phyloP scores from a whole-genome alignment of 495 filamentous ascomycete genomes.

The Monascus purpureus region DNA sequence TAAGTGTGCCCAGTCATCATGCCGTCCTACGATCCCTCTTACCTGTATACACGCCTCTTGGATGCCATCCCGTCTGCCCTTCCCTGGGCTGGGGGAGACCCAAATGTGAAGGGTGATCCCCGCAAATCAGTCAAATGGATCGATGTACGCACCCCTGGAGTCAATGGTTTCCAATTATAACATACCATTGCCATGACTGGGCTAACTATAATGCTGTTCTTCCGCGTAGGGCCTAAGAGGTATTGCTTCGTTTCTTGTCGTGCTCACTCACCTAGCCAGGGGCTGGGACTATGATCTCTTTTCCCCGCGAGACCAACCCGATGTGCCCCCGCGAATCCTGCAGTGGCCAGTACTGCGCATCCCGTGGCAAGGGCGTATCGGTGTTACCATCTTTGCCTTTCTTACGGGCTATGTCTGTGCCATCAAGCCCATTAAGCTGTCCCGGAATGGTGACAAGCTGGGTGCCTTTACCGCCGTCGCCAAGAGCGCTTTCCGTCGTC shows the following conservation, averaged over 20 bases:
- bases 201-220: neutral
- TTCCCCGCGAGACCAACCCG: constrained; percentile 33
- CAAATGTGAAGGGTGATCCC: constrained; percentile 21
- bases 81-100: constrained; percentile 19
- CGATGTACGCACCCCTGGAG: constrained; percentile 32
- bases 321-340: constrained; percentile 33
- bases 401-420: constrained; percentile 57
- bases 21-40: constrained; percentile 12
- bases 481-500: constrained; percentile 49
- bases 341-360: constrained; percentile 49
- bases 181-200: too few species aligned
- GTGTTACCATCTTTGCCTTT: constrained; percentile 53
- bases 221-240: constrained; percentile 46
- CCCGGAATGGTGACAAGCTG: constrained; percentile 38
- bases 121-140: constrained; percentile 55
- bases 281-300: constrained; percentile 46
- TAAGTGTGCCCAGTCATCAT: constrained; percentile 7
- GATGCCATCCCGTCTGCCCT: constrained; percentile 10
- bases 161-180: too few species aligned
- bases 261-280: constrained; percentile 48
- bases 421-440: constrained; percentile 48
- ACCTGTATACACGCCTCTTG: constrained; percentile 18
- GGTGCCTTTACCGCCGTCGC: constrained; percentile 39
- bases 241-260: constrained; percentile 48
- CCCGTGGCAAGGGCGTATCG: constrained; percentile 47